Conservation (phyloP, 345 rosid genomes). For the Aegle marmelos region DNA sequence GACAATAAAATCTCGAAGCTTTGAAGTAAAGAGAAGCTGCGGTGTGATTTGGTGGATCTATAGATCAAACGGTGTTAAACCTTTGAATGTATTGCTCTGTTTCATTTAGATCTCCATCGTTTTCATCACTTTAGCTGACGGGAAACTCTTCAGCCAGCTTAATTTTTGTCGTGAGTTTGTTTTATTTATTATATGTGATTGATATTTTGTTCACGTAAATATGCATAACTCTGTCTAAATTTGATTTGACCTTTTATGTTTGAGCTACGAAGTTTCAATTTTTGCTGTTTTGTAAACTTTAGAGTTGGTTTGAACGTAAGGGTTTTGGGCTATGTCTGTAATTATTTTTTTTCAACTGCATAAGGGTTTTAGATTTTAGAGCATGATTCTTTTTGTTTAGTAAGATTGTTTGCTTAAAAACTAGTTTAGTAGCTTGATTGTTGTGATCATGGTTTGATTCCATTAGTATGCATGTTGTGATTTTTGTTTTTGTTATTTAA, state of each 20-base stretch:
- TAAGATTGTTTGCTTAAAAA: slow-evolving; percentile 1
- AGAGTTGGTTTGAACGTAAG: background rate
- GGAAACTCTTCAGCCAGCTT: slow-evolving; percentile 9
- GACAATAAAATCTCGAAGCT: background rate
- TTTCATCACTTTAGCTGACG: slow-evolving; percentile 34
- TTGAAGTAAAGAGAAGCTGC: background rate
- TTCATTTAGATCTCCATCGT: slow-evolving; percentile 55
- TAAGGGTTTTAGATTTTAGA: slow-evolving; percentile 13
- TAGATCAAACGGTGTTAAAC: slow-evolving; percentile 41
- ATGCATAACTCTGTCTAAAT: background rate
- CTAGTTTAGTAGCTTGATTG: background rate
- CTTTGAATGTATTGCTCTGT: slow-evolving; percentile 41
- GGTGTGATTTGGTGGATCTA: slow-evolving; percentile 45
- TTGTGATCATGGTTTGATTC: background rate
- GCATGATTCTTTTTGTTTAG: background rate
- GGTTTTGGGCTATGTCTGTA: background rate
- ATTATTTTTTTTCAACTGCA: slow-evolving; percentile 5
- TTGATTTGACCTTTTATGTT: slow-evolving; percentile 24
- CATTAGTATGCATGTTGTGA: background rate
- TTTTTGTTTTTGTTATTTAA: background rate
- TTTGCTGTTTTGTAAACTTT: slow-evolving; percentile 12
- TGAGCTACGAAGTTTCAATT: background rate
- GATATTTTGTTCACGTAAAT: background rate
- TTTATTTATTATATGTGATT: background rate
- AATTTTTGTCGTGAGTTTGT: slow-evolving; percentile 33